A percentile compares a stretch with the other conserved stretches of the same genome.
phyloP scores from a whole-genome alignment of 1,284 basidiomycete genomes.

The Cryptococcus deneoformans region DNA sequence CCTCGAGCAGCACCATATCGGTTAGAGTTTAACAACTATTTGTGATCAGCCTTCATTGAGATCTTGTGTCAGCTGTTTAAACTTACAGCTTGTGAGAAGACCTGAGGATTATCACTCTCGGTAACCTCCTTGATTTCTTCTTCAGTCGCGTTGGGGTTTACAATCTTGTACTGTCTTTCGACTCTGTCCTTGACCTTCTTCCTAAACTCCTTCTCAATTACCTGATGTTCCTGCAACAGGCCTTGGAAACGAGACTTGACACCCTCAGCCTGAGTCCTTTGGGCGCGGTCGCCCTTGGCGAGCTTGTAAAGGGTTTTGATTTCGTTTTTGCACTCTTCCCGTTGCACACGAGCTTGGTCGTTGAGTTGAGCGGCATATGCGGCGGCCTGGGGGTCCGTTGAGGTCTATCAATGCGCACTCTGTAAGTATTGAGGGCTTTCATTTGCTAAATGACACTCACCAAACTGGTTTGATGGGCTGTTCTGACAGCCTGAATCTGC shows the following conservation, averaged over 20 bases:
- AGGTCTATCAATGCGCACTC: conserved; percentile 25
- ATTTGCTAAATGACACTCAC: conserved; percentile 17
- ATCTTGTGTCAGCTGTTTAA: neutral
- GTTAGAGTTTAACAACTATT: conserved; percentile 73
- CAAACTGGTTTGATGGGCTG: conserved; percentile 41
- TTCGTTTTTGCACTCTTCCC: conserved; percentile 68
- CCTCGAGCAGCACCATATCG: conserved; percentile 79
- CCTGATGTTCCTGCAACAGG: conserved; percentile 62
- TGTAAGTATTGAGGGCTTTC: no score
- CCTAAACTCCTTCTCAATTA: conserved; percentile 89
- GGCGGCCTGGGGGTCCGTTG: conserved; percentile 42
- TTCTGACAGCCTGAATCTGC: conserved; percentile 43
- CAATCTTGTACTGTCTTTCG: conserved; percentile 96
- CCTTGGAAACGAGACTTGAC: conserved; percentile 52
- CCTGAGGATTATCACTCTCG: conserved; percentile 70
- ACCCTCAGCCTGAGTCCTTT: conserved; percentile 71
- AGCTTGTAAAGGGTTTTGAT: conserved; percentile 74
- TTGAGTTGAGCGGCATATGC: conserved; percentile 64
- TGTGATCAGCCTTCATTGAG: no score
- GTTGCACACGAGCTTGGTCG: conserved; percentile 71
- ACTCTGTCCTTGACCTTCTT: conserved; percentile 91
- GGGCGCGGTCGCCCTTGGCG: conserved; percentile 73
- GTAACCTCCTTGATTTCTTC: conserved; percentile 79
- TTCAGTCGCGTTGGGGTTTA: conserved; percentile 84
- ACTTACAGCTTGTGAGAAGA: conserved; percentile 83